These are phyloP conservation scores for Cladophialophora yegresii DNA, from an alignment of 2,329 filamentous ascomycete genomes.

Conservation along the genomic window DNA sequence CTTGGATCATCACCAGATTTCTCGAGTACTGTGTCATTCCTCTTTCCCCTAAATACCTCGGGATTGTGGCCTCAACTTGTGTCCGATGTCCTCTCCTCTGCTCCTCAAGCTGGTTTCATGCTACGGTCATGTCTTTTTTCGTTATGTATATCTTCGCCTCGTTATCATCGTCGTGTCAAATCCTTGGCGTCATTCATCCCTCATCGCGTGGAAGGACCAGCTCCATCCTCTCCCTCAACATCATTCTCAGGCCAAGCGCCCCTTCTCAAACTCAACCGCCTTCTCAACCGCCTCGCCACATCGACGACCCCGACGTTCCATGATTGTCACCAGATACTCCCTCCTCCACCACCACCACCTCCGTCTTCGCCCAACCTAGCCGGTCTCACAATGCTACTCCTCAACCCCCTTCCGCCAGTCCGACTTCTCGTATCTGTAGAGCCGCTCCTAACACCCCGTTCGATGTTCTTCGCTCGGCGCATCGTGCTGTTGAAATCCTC, in stretches of 20 bases:
- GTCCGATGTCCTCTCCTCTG: background rate
- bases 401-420: conserved; percentile 38
- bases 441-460: background rate
- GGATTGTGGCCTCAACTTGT: background rate
- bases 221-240: background rate
- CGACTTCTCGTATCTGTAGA: conserved; percentile 21
- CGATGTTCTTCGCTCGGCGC: conserved; percentile 27
- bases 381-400: conserved; percentile 32
- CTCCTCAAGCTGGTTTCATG: background rate
- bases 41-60: background rate
- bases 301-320: conserved; percentile 10
- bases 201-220: conserved; percentile 4
- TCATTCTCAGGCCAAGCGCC: conserved; percentile 22
- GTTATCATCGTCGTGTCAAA: background rate
- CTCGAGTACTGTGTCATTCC: background rate
- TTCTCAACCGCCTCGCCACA: conserved; percentile 18
- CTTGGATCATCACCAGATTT: background rate
- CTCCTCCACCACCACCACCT: conserved; percentile 31
- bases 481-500: conserved; percentile 46
- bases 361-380: conserved; percentile 36
- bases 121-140: background rate
- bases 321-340: conserved; percentile 34
- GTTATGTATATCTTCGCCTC: background rate
- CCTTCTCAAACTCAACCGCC: conserved; percentile 20
- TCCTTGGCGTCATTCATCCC: background rate